Conservation (phyloP, 2,329 filamentous ascomycete genomes). For the Neopestalotiopsis sp. region DNA sequence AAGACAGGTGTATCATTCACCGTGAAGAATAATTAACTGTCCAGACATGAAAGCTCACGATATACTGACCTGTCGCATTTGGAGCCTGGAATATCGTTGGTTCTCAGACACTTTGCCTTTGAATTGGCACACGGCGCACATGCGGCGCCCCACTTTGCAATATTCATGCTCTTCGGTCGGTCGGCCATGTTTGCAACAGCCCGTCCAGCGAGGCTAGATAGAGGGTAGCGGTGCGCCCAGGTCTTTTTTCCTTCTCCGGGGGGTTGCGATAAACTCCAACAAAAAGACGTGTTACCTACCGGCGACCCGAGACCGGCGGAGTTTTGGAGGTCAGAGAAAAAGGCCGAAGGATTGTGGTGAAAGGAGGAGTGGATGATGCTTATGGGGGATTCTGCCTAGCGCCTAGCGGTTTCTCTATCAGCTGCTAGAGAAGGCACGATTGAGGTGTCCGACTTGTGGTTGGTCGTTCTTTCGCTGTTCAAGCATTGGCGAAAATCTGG, state of each 20-base stretch:
- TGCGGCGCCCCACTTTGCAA: conserved; percentile 54
- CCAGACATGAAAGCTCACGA: background rate
- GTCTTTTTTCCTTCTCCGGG: background rate
- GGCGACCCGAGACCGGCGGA: background rate
- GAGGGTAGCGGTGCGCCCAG: background rate
- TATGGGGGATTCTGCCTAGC: background rate
- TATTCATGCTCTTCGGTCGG: conserved; percentile 28
- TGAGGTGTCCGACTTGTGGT: too few species aligned
- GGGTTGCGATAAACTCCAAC: background rate
- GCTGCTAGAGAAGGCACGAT: too few species aligned
- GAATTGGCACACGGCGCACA: conserved; percentile 54
- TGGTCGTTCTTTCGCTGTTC: too few species aligned
- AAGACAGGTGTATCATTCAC: background rate
- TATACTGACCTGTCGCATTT: conserved; percentile 49
- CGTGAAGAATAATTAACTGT: background rate
- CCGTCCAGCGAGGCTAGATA: background rate
- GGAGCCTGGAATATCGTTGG: conserved; percentile 39
- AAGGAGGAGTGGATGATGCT: background rate
- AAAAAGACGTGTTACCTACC: background rate
- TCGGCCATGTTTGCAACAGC: conserved; percentile 27
- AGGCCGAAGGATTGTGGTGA: background rate
- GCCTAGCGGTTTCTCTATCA: background rate
- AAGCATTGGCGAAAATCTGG: too few species aligned
- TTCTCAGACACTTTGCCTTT: conserved; percentile 57
- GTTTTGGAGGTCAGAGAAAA: conserved; percentile 3